Conservation (phyloP, 176 grass and related monocot species). For the Musa beccarii region DNA sequence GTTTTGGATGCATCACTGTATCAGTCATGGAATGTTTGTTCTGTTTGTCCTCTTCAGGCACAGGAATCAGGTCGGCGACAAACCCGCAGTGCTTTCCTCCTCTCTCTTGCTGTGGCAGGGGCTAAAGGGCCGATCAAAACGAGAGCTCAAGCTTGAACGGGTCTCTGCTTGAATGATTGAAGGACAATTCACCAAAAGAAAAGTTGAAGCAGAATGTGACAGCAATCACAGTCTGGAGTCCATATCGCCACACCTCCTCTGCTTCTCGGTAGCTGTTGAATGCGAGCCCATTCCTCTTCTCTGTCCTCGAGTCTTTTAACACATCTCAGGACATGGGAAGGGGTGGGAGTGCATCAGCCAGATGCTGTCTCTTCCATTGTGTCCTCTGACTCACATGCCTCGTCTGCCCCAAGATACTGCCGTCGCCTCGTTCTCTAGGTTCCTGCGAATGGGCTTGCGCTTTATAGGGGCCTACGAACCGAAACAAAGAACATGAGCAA, state of each 20-base stretch:
- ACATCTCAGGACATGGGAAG: neutral
- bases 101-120: no score
- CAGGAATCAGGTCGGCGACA: neutral
- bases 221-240: neutral
- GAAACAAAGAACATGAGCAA: neutral
- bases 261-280: neutral
- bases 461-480: neutral
- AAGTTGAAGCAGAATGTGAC: neutral
- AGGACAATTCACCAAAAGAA: neutral
- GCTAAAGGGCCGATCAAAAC: no score
- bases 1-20: no score
- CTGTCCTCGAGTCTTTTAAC: conserved; percentile 2
- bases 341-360: neutral
- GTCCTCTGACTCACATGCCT: neutral
- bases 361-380: neutral
- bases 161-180: neutral
- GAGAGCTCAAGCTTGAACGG: no score
- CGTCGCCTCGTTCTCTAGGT: neutral
- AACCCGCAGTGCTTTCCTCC: neutral
- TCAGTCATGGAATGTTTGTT: neutral
- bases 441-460: neutral
- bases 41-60: neutral
- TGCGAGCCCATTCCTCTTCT: neutral
- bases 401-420: neutral
- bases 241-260: neutral